Percentiles rank a stretch among this genome's conserved stretches.
phyloP scores from a whole-genome alignment of 495 filamentous ascomycete genomes.

The Neurospora africana region DNA sequence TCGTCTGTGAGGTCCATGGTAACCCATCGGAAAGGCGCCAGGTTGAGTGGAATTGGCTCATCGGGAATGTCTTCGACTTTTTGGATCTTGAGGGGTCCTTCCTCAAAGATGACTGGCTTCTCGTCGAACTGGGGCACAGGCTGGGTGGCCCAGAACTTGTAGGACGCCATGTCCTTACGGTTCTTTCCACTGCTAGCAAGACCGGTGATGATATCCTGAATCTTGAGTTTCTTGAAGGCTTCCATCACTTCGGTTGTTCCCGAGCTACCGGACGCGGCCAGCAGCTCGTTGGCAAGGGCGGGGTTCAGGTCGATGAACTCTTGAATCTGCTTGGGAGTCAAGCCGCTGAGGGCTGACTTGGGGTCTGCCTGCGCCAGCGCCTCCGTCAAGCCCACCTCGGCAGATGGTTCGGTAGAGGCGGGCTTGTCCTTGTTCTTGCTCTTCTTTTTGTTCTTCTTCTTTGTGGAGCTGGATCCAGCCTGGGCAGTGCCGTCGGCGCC shows the following conservation, averaged over 20 bases:
- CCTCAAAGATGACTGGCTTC: conserved; percentile 29
- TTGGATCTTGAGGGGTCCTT: conserved; percentile 50
- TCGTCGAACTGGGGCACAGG: conserved; percentile 78
- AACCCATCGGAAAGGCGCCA: conserved; percentile 86
- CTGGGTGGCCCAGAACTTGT: conserved; percentile 98
- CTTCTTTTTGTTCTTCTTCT: conserved; percentile 43
- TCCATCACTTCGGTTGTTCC: conserved; percentile 36
- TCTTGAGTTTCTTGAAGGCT: conserved; percentile 58
- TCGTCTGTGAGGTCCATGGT: conserved; percentile 68
- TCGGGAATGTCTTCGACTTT: conserved; percentile 65
- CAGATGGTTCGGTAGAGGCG: conserved; percentile 7
- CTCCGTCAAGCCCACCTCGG: conserved; percentile 3
- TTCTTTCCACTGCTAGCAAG: conserved; percentile 68
- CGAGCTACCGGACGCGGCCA: conserved; percentile 14
- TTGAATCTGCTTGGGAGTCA: conserved; percentile 37
- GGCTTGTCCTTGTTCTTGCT: conserved; percentile 41
- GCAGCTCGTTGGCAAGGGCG: conserved; percentile 46
- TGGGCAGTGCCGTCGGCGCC: conserved; percentile 15
- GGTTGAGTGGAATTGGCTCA: conserved; percentile 47
- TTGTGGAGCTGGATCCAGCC: conserved; percentile 9
- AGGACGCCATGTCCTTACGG: conserved; percentile 86
- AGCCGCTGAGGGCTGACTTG: conserved; percentile 33
- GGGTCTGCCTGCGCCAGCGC: conserved; percentile 12
- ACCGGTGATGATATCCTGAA: conserved; percentile 75
- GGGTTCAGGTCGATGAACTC: conserved; percentile 53